Percentiles rank a stretch among this genome's conserved stretches.
phyloP scores from a whole-genome alignment of 169 alveolate species.

The Besnoitia besnoiti region DNA sequence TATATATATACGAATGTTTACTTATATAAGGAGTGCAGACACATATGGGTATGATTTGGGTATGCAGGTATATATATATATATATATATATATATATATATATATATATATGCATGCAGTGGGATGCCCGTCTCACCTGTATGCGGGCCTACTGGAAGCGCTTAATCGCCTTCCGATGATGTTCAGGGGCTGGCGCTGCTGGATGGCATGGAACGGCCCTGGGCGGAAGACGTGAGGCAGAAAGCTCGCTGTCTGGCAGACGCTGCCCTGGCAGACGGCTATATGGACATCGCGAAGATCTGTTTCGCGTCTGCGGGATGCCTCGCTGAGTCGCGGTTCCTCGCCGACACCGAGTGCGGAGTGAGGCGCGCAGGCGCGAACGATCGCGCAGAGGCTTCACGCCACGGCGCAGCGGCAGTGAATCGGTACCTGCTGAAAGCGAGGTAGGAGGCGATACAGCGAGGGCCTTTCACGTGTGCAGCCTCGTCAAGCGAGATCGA shows the following conservation, averaged over 20 bases:
- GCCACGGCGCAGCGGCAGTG: not conserved
- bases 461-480: too few relatives aligned
- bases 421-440: not conserved
- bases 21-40: too few relatives aligned
- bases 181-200: not conserved
- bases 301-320: slow-evolving; percentile 93
- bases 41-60: not conserved
- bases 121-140: not conserved
- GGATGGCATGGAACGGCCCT: not conserved
- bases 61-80: too few relatives aligned
- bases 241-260: slow-evolving; percentile 92
- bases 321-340: slow-evolving; percentile 87
- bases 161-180: not conserved
- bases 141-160: not conserved
- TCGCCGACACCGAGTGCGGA: slow-evolving; percentile 41
- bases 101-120: not conserved
- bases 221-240: slow-evolving; percentile 91
- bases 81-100: too few relatives aligned
- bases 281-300: slow-evolving; percentile 89
- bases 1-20: too few relatives aligned
- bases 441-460: too few relatives aligned
- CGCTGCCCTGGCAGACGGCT: slow-evolving; percentile 86
- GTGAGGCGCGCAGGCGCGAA: not conserved
- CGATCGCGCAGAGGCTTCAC: slow-evolving; percentile 31
- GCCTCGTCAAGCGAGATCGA: too few relatives aligned